Conservation (phyloP, 768 basidiomycete genomes). For the Dacryopinax primogenitus region DNA sequence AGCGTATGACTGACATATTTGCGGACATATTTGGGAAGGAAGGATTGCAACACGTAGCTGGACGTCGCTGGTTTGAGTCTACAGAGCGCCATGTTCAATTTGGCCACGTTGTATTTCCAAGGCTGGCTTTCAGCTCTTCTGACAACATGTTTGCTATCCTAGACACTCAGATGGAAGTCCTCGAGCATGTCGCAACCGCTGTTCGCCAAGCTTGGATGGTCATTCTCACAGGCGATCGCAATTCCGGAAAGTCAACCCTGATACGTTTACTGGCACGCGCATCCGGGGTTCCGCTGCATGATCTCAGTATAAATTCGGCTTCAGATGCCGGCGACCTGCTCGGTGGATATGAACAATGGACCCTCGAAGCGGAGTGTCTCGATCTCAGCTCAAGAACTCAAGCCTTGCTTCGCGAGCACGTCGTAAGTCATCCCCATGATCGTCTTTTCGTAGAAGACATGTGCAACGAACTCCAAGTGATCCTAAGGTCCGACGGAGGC, state of each 20-base stretch:
- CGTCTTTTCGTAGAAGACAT: conserved; percentile 7
- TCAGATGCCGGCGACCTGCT: conserved; percentile 90
- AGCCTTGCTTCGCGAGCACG: neutral
- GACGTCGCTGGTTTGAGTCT: conserved; percentile 24
- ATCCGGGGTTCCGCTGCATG: conserved; percentile 53
- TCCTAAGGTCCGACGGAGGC: neutral
- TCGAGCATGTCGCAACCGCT: conserved; percentile 67
- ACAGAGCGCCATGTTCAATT: conserved; percentile 38
- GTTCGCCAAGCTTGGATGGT: conserved; percentile 70
- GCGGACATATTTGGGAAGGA: conserved; percentile 22
- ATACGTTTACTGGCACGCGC: conserved; percentile 56
- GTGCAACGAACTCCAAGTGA: neutral
- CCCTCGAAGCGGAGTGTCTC: neutral
- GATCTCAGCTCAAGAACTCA: neutral
- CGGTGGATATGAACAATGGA: conserved; percentile 66
- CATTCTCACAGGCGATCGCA: conserved; percentile 66
- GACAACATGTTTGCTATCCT: conserved; percentile 38
- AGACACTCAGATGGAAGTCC: conserved; percentile 46
- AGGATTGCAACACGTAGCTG: conserved; percentile 29
- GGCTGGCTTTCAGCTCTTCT: conserved; percentile 27
- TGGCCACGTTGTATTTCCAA: conserved; percentile 42
- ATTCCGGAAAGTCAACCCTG: conserved; percentile 68
- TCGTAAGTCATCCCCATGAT: neutral
- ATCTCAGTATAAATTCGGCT: conserved; percentile 68
- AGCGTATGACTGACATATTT: conserved; percentile 26